Evolutionary conservation across 371 early-diverging fungal species (phyloP).

Genomic region (Rhizopus arrhizus): DNA sequence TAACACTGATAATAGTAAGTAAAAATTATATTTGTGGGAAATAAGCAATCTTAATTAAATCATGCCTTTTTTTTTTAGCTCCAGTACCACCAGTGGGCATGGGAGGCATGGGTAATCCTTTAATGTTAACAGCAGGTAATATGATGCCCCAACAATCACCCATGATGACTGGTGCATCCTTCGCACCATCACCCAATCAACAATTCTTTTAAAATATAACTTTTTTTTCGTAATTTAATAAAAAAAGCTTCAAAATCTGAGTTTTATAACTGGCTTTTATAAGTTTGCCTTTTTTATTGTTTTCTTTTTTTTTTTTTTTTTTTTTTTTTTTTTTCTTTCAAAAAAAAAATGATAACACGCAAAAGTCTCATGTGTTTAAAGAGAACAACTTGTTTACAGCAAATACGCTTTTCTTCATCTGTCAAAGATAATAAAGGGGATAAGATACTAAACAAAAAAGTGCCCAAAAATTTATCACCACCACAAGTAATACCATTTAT

Average conservation of each 20-base stretch:
- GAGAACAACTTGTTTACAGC: not conserved
- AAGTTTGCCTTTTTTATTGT: not conserved
- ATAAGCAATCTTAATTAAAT: not conserved
- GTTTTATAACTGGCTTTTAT: not conserved
- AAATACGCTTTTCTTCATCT: not conserved
- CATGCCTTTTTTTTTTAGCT: constrained; percentile 15
- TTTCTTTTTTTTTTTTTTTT: not conserved
- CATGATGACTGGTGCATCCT: constrained; percentile 47
- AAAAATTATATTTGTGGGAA: not conserved
- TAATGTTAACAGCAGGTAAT: constrained; percentile 62
- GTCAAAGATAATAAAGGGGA: constrained; percentile 5
- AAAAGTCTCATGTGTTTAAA: not conserved
- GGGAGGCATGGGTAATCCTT: constrained; percentile 66
- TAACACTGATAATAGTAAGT: constrained; percentile 36
- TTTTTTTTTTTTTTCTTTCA: not conserved
- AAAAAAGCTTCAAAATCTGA: constrained; percentile 2
- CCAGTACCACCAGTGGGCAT: constrained; percentile 35
- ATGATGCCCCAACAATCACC: constrained; percentile 50
- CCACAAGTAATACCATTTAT: constrained; percentile 24
- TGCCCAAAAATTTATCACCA: not conserved
- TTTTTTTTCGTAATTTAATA: not conserved
- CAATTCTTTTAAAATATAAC: constrained; percentile 13
- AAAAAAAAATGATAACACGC: not conserved
- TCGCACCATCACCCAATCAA: constrained; percentile 22
- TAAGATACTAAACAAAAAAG: not conserved